Evolutionary conservation across 75 land plant species (phyloP), one percentile per base, ranked within the genome.

Genomic region (Isoetes taiwanensis): DNA sequence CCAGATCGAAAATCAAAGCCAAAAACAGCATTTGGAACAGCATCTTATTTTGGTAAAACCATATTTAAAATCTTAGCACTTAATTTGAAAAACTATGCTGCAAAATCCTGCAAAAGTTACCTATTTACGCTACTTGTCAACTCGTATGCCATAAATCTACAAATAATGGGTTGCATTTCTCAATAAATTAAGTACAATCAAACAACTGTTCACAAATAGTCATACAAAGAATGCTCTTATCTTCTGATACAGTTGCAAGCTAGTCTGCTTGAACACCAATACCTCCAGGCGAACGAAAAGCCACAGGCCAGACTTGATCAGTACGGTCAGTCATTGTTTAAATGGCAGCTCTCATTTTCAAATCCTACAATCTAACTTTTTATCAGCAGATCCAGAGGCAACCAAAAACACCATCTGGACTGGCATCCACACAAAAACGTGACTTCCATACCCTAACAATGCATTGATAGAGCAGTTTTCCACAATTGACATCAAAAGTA

Each of bases 261-360:
- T 88, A 66, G 17, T 94, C 94, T 23, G 59, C 65, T 28, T 80
- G 64, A 12, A 69, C 62, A n/a, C 81, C 82, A 6, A 66, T 43
- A 11, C 77, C 77, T 1, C 72, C 68, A 5, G 81, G 66, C 19
- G 94, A 84, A n/a, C 85, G 76, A 61, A 93, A 93, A 4, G 98
- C 85, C 3, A 93, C 98, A 19, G 80, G 76, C 97, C 98, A 87
- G 1, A 93, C 98, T 66, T 93, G 98, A 59, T 93, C 98, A 9
- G 70, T 56, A 53, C 84, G 98, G 33, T 77, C 80, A 21, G 70
- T 87, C 82, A 93, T 74, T 23, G 85, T 87, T 67, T 87, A 87
- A 20, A 67, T 67, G 42, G 94, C 63, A 14, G 88, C 71, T 56
- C 98, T 78, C 95, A 83, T 87, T 20, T 57, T 74, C 43, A 87